These are phyloP conservation scores for Dalbergia cochinchinensis DNA, from an alignment of 306 rosid species.

Conservation along the genomic window DNA sequence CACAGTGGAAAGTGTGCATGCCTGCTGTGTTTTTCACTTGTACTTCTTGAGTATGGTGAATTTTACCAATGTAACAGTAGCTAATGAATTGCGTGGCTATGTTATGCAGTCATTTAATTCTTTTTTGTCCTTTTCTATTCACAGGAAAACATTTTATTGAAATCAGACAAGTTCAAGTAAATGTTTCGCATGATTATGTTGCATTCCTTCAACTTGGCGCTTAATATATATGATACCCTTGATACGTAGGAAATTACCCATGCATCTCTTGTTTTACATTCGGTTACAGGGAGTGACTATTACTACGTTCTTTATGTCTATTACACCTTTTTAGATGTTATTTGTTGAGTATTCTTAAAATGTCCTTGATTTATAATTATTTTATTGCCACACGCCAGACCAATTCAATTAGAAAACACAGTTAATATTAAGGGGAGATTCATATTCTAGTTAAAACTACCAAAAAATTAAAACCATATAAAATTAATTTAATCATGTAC, in stretches of 20 bases:
- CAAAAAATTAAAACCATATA: no score
- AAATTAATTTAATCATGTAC: no score
- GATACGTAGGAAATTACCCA: background rate
- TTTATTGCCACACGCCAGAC: no score
- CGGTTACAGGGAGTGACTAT: no score
- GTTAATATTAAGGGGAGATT: no score
- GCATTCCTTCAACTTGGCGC: background rate
- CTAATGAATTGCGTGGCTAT: constrained; percentile 24
- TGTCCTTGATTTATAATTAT: no score
- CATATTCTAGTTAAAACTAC: no score
- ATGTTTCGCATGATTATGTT: background rate
- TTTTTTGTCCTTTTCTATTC: background rate
- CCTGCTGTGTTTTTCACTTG: background rate
- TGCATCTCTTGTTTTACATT: background rate
- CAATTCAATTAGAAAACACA: no score
- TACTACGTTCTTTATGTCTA: no score
- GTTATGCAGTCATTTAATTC: background rate
- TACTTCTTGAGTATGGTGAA: constrained; percentile 25
- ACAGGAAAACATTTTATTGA: constrained; percentile 18
- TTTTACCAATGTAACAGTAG: background rate
- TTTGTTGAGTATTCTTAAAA: no score
- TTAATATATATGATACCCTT: background rate
- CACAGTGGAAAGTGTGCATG: constrained; percentile 6
- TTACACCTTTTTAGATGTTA: no score
- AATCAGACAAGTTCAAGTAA: constrained; percentile 13